A percentile compares a stretch with the other conserved stretches of the same genome.
These are phyloP conservation scores for Penicillium parvum DNA, from an alignment of 495 filamentous ascomycete species.

Conservation along the genomic window DNA sequence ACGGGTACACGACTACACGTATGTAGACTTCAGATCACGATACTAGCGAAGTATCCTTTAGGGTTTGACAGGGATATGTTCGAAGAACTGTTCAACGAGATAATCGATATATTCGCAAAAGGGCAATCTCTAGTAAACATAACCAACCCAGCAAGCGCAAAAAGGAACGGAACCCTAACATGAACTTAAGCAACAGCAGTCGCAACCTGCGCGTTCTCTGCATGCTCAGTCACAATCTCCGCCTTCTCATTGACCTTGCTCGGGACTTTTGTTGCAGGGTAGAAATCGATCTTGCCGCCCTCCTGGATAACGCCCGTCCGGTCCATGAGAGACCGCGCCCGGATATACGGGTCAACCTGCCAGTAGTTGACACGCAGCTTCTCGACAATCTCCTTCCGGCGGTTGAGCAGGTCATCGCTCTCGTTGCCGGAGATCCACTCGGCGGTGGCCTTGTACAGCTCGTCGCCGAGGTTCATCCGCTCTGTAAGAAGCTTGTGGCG, in stretches of 20 bases:
- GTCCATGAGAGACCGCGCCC: slow-evolving; percentile 67
- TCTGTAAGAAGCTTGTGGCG: slow-evolving; percentile 52
- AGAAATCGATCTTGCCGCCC: slow-evolving; percentile 61
- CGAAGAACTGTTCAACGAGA: no score
- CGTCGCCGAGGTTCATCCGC: slow-evolving; percentile 54
- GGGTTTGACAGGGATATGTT: no score
- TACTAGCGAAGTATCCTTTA: no score
- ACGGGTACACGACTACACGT: no score
- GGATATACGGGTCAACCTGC: slow-evolving; percentile 67
- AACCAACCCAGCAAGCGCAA: no score
- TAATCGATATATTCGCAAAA: no score
- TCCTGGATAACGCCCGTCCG: slow-evolving; percentile 61
- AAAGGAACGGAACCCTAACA: no score
- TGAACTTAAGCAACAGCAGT: not conserved
- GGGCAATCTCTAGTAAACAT: no score
- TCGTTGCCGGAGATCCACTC: slow-evolving; percentile 53
- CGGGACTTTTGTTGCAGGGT: slow-evolving; percentile 34
- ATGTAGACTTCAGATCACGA: no score
- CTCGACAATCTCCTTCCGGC: slow-evolving; percentile 54
- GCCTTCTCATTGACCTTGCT: slow-evolving; percentile 2
- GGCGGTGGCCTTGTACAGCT: slow-evolving; percentile 62
- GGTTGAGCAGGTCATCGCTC: slow-evolving; percentile 39
- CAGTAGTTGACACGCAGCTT: slow-evolving; percentile 76
- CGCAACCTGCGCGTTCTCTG: not conserved
- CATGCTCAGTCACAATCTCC: not conserved